Conservation (phyloP, 768 basidiomycete genomes). For the Leucogyrophana mollusca region DNA sequence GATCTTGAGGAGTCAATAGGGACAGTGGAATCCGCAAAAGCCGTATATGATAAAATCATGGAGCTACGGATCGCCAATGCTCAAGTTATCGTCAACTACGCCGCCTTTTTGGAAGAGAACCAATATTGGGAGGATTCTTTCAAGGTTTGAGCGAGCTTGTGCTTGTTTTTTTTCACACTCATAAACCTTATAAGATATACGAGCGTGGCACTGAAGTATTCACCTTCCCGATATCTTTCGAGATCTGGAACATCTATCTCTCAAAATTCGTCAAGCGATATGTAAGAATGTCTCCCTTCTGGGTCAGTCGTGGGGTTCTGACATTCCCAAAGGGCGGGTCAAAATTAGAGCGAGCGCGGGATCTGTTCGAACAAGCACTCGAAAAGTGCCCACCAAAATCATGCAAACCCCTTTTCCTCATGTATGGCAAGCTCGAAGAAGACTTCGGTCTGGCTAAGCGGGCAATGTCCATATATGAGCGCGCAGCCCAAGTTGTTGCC, state of each 20-base stretch:
- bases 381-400: slow-evolving; percentile 95
- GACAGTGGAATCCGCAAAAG: slow-evolving; percentile 86
- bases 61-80: slow-evolving; percentile 98
- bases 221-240: slow-evolving; percentile 97
- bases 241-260: slow-evolving; percentile 98
- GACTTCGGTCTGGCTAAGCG: slow-evolving; percentile 94
- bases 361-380: slow-evolving; percentile 96
- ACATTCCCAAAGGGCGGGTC: slow-evolving; percentile 66
- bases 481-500: slow-evolving; percentile 82
- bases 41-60: slow-evolving; percentile 93
- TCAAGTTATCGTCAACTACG: slow-evolving; percentile 96
- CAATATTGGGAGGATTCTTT: slow-evolving; percentile 99
- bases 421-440: slow-evolving; percentile 96
- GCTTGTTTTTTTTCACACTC: background rate
- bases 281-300: slow-evolving; percentile 46
- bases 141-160: slow-evolving; percentile 55
- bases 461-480: slow-evolving; percentile 93
- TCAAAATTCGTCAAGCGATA: slow-evolving; percentile 97
- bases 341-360: slow-evolving; percentile 94
- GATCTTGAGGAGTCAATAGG: slow-evolving; percentile 98
- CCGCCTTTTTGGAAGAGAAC: slow-evolving; percentile 95
- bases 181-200: slow-evolving; percentile 61
- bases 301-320: background rate
- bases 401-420: slow-evolving; percentile 91
- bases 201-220: slow-evolving; percentile 97